Base-by-base conservation (phyloP, 768 basidiomycete genomes). In the Albatrellus ellisii region DNA sequence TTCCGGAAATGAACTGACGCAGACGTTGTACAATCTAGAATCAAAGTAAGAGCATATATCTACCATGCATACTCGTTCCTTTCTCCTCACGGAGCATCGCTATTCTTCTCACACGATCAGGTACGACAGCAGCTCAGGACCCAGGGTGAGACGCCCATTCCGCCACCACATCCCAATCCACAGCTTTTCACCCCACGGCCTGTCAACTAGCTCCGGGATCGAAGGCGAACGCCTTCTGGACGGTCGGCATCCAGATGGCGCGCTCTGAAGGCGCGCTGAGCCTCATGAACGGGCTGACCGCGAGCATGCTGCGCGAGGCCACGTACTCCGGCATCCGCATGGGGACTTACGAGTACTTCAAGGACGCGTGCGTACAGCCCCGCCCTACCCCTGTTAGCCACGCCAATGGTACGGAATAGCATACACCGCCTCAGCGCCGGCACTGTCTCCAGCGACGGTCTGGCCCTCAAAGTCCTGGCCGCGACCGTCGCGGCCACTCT, bases 301-400 rank as follows among this genome's bases (percentile, higher is more conserved):
- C 62, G 33, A 60, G 59, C 43, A 58, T 61, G 56, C 45, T 59
- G 17, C 59, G 62, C 9, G 62, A 63, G 44, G 26, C 59, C 26
- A 52, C 56, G n/a, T 63, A 63, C 43, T 62, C 61, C 1, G 59
- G 59, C 15, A 43, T 62, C 25, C 51, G 62, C 9, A 52, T 63
- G 28, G 62, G 62, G 17, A 53, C 61, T 24, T 63, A 63, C 46
- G 62, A 63, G 47, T 58, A 49, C 48, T 63, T 62, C 56, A 63
- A 63, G 46, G 59, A 61, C 47, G 49, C 46, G 59, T 62, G 25
- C 20, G 59, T 51, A 7, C 22, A 24, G 17, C 9, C 18, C 15
- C 17, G 17, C 15, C 17, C 14, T 27, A 2, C 14, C 3, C 4
- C n/a, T 4, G 4, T 17, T 20, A 6, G 17, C 20, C 18, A 8